Base-by-base conservation (phyloP, 257 asterid genomes). In the Jacaranda copaia region DNA sequence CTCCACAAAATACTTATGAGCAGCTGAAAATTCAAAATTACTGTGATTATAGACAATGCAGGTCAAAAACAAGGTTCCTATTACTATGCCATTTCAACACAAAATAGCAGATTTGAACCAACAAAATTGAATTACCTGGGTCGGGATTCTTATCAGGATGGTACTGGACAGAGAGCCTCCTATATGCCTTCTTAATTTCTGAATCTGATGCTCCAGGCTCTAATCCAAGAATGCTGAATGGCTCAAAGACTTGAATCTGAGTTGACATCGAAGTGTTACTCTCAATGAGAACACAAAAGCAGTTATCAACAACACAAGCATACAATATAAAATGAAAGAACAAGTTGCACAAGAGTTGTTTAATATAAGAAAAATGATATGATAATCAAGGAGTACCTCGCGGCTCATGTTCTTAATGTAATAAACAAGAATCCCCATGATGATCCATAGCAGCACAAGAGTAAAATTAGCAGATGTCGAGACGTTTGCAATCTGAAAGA, bases 91-190 rank as follows among this genome's bases (percentile, higher is more conserved):
- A 15, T 10, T 79, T 10, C 69, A 63, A 62, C 39, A 19, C 8
- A 60, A 72, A 49, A 76, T 20, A 58, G 62, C 80, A 80, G 8
- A 59, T 5, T 45, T 1, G 49, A 79, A 81, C 72, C 68, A 46
- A 78, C 15, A 45, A 78, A 60, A 46, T 20, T 52, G 70, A 81
- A 48, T 68, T 84, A 95, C 97, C 97, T 88, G 96, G 99, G 65
- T 95, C 97, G 1, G 99, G 98, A 81, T 95, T 95, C 85, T 95
- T 95, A 88, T 95, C 99, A 18, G 99, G 98, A 73, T 95, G 98
- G 83, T 95, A 95, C 76, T 90, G 96, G 75, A 93, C 84, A 71
- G 99, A 95, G 73, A 93, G 98, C 80, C 86, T 87, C 82, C 99
- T 86, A 82, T 93, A 95, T n/a, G 97, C 96, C 87, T 91, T 95